A percentile compares a stretch with the other conserved stretches of the same genome.
These are phyloP conservation scores for Naganishia liquefaciens DNA, from an alignment of 1,284 basidiomycete species.

Conservation along the genomic window DNA sequence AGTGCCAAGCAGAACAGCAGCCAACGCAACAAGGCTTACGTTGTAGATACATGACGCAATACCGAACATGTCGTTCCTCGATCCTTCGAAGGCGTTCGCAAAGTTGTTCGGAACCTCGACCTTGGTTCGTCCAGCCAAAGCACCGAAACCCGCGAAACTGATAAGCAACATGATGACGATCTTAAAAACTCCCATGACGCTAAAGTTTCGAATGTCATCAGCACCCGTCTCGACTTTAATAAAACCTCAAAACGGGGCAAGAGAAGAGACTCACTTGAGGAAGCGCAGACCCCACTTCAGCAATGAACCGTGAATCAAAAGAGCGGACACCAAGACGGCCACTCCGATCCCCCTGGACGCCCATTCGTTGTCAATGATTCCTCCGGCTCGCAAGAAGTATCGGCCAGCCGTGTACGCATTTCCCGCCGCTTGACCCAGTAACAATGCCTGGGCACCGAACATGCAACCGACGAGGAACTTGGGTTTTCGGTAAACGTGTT, in stretches of 20 bases:
- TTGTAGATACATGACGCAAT: constrained; percentile 50
- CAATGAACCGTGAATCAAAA: constrained; percentile 28
- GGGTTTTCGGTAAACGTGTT: constrained; percentile 27
- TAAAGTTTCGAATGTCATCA: neutral
- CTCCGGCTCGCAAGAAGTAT: constrained; percentile 28
- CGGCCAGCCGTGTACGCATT: constrained; percentile 26
- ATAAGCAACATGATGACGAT: constrained; percentile 28
- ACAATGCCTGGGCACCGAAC: constrained; percentile 26
- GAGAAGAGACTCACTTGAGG: constrained; percentile 21
- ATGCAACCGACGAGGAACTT: constrained; percentile 22
- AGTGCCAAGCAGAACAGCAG: constrained; percentile 9
- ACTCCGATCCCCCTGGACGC: constrained; percentile 25
- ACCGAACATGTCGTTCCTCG: constrained; percentile 54
- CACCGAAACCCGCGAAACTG: constrained; percentile 28
- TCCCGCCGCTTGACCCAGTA: constrained; percentile 29
- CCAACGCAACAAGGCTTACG: neutral
- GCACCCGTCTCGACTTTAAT: neutral
- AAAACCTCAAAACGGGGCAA: neutral
- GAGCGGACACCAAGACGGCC: constrained; percentile 26
- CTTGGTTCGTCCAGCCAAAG: constrained; percentile 22
- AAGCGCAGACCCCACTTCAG: constrained; percentile 32
- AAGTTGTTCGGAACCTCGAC: constrained; percentile 54
- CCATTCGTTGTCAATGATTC: constrained; percentile 22
- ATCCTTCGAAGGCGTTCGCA: constrained; percentile 57
- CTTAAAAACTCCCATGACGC: constrained; percentile 27